Base-by-base conservation (phyloP, 225 moss, liverwort and hornwort species). In the Sphagnum contortum region DNA sequence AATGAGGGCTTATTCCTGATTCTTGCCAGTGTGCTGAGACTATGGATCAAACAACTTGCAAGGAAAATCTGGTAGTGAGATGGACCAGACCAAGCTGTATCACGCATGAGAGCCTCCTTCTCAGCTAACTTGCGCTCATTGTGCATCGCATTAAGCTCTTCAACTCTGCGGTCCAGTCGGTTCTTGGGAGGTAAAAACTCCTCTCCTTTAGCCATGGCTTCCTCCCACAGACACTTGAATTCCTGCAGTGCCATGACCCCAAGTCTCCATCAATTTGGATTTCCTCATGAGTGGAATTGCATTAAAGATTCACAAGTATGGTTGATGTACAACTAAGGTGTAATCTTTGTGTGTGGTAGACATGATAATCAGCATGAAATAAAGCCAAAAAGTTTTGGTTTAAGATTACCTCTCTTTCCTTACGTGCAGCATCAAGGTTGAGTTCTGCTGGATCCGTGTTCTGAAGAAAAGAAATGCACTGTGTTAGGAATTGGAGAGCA, bases 321-420 rank as follows among this genome's bases (percentile, higher is more conserved):
- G 7, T 52, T 29, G 29, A 29, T 29, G 29, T 29, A 29, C 29
- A 29, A 29, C 29, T 29, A 29, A 29, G 29, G 29, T 0, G 0
- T 29, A 29, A 29, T 29, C 29, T 1, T 29, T 29, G 29, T 29
- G 29, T 29, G 29, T 29, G 29, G 29, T 29, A 29, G 29, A 29
- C 29, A 29, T 29, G 29, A 29, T 29, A 29, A 29, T 29, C 29
- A 29, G 29, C 29, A 29, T 29, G 29, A 29, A 29, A 29, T 29
- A 29, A 29, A 29, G 29, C 29, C 29, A 29, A 29, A 29, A 29
- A 29, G n/a, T 29, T 29, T 29, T 29, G 29, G 29, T 0, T 29
- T 29, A 29, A 29, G 29, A 49, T 12, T 87, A 98, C 96, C 93
- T 91, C 79, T 84, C 89, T 86, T 79, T 93, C 93, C 5, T 74